Base-by-base conservation (phyloP, 2,329 filamentous ascomycete species). In the Ophiostoma angusticollis region DNA sequence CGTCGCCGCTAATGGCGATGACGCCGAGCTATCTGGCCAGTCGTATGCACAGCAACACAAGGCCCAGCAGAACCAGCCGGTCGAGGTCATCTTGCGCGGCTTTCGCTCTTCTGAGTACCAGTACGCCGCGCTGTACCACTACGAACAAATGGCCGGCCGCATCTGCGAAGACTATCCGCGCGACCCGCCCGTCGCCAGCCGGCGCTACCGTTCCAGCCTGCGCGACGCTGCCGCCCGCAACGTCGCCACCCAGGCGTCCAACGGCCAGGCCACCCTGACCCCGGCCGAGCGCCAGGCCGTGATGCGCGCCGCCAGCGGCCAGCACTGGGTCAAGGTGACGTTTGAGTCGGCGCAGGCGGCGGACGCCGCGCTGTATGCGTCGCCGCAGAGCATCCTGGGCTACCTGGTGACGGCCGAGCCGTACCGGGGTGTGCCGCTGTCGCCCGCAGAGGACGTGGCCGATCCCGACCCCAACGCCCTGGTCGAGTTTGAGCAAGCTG, bases 121-220 rank as follows among this genome's bases (percentile, higher is more conserved):
- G 65, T 95, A 91, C 71, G 85, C 87, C 21, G 86, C 86, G 24
- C 79, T 96, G 50, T 78, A 82, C 49, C 84, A 84, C 60, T 96
- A 82, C 62, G 89, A 95, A 63, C 74, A 79, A 44, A 77, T 93
- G 30, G 89, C 84, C 6, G 87, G 87, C 19, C 64, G 75, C 46
- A 84, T 95, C 55, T 87, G 87, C 59, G 89, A 96, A 62, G 87
- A 95, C 60, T 96, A 96, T 59, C 77, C 86, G 8, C 78, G 89
- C 45, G 78, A 83, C 47, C 80, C 89, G n/a, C 82, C 84, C 3
- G 68, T 75, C 40, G 70, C 78, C 45, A 72, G 74, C 53, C 68
- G 71, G 41, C 70, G 80, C 42, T 89, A 81, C 63, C 81, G 83
- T 54, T 72, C 78, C 1, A 75, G 87, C 48, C 72, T 84, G 45